A percentile compares a stretch with the other conserved stretches of the same genome.
These are phyloP conservation scores for Magnaporthiopsis incrustans DNA, from an alignment of 2,329 filamentous ascomycete species.

Conservation along the genomic window DNA sequence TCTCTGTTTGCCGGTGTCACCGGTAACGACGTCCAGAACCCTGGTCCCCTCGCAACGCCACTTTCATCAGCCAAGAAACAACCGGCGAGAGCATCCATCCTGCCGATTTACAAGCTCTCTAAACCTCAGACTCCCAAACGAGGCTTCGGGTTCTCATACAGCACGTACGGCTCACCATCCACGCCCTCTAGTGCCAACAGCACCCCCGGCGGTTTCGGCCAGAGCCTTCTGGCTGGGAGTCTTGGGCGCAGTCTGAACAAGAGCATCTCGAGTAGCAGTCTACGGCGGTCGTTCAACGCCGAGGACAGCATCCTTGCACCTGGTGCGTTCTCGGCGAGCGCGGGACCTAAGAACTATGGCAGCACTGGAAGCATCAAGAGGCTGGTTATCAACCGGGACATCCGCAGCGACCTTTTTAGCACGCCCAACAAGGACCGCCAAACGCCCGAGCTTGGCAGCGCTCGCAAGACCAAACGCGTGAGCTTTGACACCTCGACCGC, in stretches of 20 bases:
- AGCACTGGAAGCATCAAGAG: slow-evolving; percentile 72
- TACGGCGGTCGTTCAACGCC: slow-evolving; percentile 71
- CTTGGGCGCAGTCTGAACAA: slow-evolving; percentile 68
- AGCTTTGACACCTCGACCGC: slow-evolving; percentile 71
- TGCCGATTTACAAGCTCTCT: slow-evolving; percentile 80
- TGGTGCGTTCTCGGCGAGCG: slow-evolving; percentile 70
- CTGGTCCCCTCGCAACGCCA: slow-evolving; percentile 87
- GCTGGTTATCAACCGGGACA: slow-evolving; percentile 81
- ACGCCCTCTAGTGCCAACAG: slow-evolving; percentile 60
- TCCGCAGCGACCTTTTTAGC: slow-evolving; percentile 65
- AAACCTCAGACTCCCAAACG: slow-evolving; percentile 77
- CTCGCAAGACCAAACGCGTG: slow-evolving; percentile 72
- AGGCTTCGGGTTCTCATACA: slow-evolving; percentile 89
- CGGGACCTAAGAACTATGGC: slow-evolving; percentile 55
- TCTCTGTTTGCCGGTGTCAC: slow-evolving; percentile 74
- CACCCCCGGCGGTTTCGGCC: slow-evolving; percentile 59
- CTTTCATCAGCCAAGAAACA: slow-evolving; percentile 67
- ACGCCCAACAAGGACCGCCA: slow-evolving; percentile 48
- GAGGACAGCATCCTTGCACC: slow-evolving; percentile 83
- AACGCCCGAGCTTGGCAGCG: slow-evolving; percentile 28
- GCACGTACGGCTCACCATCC: slow-evolving; percentile 76
- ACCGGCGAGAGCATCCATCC: slow-evolving; percentile 60
- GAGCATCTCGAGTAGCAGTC: slow-evolving; percentile 80
- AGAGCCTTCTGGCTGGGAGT: slow-evolving; percentile 58
- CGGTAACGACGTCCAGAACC: slow-evolving; percentile 56